These are phyloP conservation scores for Aspergillus coremiiformis DNA, from an alignment of 495 filamentous ascomycete species.

Conservation along the genomic window DNA sequence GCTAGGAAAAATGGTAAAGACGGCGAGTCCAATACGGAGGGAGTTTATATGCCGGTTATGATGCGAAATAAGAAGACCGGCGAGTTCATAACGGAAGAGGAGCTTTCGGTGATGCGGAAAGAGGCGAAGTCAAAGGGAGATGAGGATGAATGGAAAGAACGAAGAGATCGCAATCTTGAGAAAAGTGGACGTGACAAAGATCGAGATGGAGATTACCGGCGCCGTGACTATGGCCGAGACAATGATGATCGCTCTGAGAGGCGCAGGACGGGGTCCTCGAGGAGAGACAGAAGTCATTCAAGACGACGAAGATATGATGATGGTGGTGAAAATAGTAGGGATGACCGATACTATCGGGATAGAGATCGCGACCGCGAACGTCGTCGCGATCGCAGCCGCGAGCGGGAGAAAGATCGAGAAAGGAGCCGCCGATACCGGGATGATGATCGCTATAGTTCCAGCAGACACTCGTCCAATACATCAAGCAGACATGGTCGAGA, in stretches of 20 bases:
- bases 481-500: conserved; percentile 26
- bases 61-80: conserved; percentile 61
- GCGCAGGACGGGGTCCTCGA: conserved; percentile 25
- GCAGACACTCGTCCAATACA: conserved; percentile 24
- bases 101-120: conserved; percentile 46
- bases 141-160: conserved; percentile 41
- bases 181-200: conserved; percentile 41
- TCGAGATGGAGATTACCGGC: conserved; percentile 30
- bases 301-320: conserved; percentile 26
- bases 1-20: conserved; percentile 42
- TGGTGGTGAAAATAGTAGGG: conserved; percentile 15
- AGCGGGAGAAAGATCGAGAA: conserved; percentile 22
- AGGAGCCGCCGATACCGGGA: conserved; percentile 23
- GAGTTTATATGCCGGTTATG: conserved; percentile 58
- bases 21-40: conserved; percentile 35
- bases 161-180: conserved; percentile 43
- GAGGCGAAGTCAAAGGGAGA: conserved; percentile 30
- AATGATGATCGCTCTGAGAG: conserved; percentile 20
- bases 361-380: conserved; percentile 21
- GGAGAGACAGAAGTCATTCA: conserved; percentile 30
- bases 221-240: conserved; percentile 24
- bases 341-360: conserved; percentile 25
- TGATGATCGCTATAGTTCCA: conserved; percentile 30
- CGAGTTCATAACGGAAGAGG: conserved; percentile 57
- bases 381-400: conserved; percentile 27